A percentile compares a stretch with the other conserved stretches of the same genome.
These are phyloP conservation scores for Prasinococcaceae sp. DNA, from an alignment of 139 green algal genomes.

Conservation along the genomic window DNA sequence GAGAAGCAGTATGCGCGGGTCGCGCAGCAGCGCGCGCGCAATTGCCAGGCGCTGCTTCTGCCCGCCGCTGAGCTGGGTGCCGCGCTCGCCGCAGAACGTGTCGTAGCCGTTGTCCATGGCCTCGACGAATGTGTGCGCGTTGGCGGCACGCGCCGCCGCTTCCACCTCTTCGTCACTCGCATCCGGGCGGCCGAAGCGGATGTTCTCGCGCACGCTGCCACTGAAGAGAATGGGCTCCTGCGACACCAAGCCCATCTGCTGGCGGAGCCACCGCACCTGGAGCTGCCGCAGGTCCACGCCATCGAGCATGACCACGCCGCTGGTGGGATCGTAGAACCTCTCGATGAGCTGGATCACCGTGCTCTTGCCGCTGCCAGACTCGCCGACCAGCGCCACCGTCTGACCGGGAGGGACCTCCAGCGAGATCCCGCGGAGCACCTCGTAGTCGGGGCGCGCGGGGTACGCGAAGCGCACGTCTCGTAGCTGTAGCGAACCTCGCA, in stretches of 20 bases:
- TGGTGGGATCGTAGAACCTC: constrained; percentile 59
- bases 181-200: constrained; percentile 18
- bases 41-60: constrained; percentile 92
- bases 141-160: constrained; percentile 49
- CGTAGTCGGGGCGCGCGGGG: constrained; percentile 10
- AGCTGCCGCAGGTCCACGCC: constrained; percentile 52
- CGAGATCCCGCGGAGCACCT: constrained; percentile 5
- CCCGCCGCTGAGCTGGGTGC: constrained; percentile 57
- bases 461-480: constrained; percentile 21
- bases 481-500: constrained; percentile 3
- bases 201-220: constrained; percentile 29
- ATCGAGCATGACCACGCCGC: constrained; percentile 51
- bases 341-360: constrained; percentile 74
- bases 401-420: constrained; percentile 11
- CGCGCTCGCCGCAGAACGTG: constrained; percentile 65
- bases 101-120: constrained; percentile 50
- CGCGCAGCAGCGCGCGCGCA: constrained; percentile 64
- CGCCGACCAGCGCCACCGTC: constrained; percentile 76
- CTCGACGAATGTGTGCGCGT: constrained; percentile 63
- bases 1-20: constrained; percentile 70
- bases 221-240: constrained; percentile 79
- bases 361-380: constrained; percentile 78
- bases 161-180: constrained; percentile 25
- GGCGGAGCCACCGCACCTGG: constrained; percentile 61
- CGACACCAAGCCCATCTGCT: constrained; percentile 57